These are phyloP conservation scores for Wickerhamomyces tratensis DNA, from an alignment of 805 yeast species.

Conservation along the genomic window DNA sequence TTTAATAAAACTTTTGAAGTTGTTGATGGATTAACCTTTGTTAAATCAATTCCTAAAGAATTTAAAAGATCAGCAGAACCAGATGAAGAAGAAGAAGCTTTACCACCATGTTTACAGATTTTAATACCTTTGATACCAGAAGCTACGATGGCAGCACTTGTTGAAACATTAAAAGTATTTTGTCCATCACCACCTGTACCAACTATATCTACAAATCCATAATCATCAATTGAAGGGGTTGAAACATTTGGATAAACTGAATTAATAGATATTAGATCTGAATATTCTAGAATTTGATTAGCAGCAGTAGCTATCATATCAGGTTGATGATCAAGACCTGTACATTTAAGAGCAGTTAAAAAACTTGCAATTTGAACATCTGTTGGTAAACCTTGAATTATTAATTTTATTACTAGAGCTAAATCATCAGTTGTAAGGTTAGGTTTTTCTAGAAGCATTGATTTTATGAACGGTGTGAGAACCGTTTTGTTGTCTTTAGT, in stretches of 20 bases:
- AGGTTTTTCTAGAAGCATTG: constrained; percentile 51
- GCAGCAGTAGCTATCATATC: constrained; percentile 85
- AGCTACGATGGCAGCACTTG: constrained; percentile 89
- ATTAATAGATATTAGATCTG: constrained; percentile 36
- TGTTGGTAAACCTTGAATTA: constrained; percentile 50
- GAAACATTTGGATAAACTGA: neutral
- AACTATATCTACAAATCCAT: constrained; percentile 75
- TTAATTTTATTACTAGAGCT: constrained; percentile 46
- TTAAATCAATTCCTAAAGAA: constrained; percentile 74
- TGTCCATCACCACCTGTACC: constrained; percentile 99
- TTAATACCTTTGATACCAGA: constrained; percentile 68
- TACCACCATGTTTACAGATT: constrained; percentile 95
- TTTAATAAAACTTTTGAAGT: constrained; percentile 49
- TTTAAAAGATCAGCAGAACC: constrained; percentile 90
- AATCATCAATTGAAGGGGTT: constrained; percentile 27
- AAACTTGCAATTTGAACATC: constrained; percentile 73
- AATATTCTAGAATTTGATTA: constrained; percentile 54
- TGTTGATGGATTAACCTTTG: constrained; percentile 51
- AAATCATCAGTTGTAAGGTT: constrained; percentile 57
- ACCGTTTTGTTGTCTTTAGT: constrained; percentile 1
- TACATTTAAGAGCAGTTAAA: constrained; percentile 63
- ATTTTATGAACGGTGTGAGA: constrained; percentile 53
- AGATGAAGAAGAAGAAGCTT: constrained; percentile 85
- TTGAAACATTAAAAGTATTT: constrained; percentile 92
- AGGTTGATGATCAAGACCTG: constrained; percentile 73